A percentile compares a stretch with the other conserved stretches of the same genome.
These are phyloP conservation scores for Cladosporium sp. DNA, from an alignment of 2,329 filamentous ascomycete species.

Conservation along the genomic window DNA sequence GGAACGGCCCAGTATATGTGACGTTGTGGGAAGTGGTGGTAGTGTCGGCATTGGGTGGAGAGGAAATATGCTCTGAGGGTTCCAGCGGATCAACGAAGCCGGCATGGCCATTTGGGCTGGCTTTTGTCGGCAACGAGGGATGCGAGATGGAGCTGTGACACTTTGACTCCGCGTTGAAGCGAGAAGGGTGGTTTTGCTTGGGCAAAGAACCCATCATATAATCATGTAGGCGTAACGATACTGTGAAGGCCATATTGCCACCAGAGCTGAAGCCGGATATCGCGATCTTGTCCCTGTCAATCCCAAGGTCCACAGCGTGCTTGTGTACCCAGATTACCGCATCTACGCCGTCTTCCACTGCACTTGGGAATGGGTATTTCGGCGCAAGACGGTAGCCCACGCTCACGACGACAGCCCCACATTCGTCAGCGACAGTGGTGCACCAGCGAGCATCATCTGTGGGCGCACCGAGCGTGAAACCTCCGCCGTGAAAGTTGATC, in stretches of 20 bases:
- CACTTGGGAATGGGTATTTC: slow-evolving; percentile 58
- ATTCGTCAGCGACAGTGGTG: slow-evolving; percentile 50
- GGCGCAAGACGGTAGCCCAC: slow-evolving; percentile 60
- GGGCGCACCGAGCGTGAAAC: slow-evolving; percentile 57
- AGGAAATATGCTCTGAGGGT: background rate
- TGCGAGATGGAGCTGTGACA: background rate
- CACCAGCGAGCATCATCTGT: slow-evolving; percentile 61
- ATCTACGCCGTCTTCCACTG: slow-evolving; percentile 61
- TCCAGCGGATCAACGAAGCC: background rate
- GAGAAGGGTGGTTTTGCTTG: too few species aligned
- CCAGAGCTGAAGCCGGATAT: slow-evolving; percentile 61
- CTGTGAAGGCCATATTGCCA: slow-evolving; percentile 59
- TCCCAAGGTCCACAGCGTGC: slow-evolving; percentile 52
- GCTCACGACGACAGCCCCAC: slow-evolving; percentile 55
- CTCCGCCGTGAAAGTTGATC: slow-evolving; percentile 62
- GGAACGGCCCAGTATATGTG: slow-evolving; percentile 11
- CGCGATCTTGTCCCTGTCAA: slow-evolving; percentile 55
- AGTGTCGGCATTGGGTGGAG: background rate
- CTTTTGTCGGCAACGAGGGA: background rate
- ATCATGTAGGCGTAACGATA: slow-evolving; percentile 55
- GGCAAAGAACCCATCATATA: slow-evolving; percentile 39
- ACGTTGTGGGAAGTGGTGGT: background rate
- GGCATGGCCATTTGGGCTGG: background rate
- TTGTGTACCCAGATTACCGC: slow-evolving; percentile 56
- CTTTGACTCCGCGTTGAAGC: slow-evolving; percentile 16